Base-by-base conservation (phyloP, 192 early-diverging fungal genomes). In the Entomortierella parvispora region DNA sequence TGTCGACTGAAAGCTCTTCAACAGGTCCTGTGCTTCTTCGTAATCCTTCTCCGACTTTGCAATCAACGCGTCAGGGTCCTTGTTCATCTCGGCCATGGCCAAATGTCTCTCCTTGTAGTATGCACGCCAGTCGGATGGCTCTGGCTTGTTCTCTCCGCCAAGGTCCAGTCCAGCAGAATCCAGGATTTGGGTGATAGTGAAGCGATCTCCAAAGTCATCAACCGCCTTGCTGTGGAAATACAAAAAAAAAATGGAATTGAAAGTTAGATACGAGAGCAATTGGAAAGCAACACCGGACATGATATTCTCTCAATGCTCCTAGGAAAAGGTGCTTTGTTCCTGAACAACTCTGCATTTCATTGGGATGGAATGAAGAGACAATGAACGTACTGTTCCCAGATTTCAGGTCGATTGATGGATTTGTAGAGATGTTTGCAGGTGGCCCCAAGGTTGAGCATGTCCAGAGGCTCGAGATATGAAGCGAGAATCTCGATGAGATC, bases 171-270 rank as follows among this genome's bases (percentile, higher is more conserved):
- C 85, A 32, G 85, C 66, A 29, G 81, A 80, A 26, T 77, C 68
- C 18, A 87, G 77, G 23, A 87, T 74, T 4, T 65, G 66, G 28
- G 84, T 83, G 23, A 87, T 71, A 2, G 82, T 77, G 60, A 87
- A 87, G 4, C 84, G 42, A 31, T 87, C 80, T 37, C 85, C 85
- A 76, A 87, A 87, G 46, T 87, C 85, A 53, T 81, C 79, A 2
- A 84, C 45, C 26, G 71, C 58, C 71, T 87, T 87, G 58, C 85
- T 87, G 65, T 31, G 11, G 43, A 32, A 17, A 51, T 26, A 59
- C 29, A 32, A 6, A 26, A 34, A n/a, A 51, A 29, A 33, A 49
- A 29, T 28, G 17, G 17, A 6, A 28, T 18, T 14, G 3, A 18
- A 42, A 28, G 32, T n/a, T 28, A 65, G 5, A 28, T 12, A 45